Conservation (phyloP, 805 yeast genomes). For the Zygosaccharomyces siamensis region DNA sequence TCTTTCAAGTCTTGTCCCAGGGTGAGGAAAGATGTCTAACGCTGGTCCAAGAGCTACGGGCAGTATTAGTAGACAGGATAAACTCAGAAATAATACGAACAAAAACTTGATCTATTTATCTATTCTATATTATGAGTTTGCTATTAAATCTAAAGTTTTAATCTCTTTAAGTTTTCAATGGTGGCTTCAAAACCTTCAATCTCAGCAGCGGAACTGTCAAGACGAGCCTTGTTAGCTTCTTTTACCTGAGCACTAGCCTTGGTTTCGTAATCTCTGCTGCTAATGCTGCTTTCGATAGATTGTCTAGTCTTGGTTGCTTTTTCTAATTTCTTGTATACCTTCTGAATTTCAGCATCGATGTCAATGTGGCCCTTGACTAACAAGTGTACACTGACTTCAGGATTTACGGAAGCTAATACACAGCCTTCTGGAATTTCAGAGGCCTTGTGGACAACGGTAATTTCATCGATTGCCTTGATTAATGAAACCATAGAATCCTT, state of each 20-base stretch:
- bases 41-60: constrained; percentile 44
- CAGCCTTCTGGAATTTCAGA: constrained; percentile 81
- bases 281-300: constrained; percentile 64
- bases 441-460: constrained; percentile 53
- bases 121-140: not conserved
- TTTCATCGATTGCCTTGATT: constrained; percentile 82
- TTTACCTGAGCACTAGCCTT: constrained; percentile 83
- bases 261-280: constrained; percentile 69
- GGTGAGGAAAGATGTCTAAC: constrained; percentile 46
- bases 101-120: not conserved
- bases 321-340: constrained; percentile 71
- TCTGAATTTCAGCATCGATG: constrained; percentile 81
- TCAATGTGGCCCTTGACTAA: constrained; percentile 94
- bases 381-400: constrained; percentile 79
- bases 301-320: constrained; percentile 57
- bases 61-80: constrained; percentile 44
- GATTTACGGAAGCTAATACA: constrained; percentile 75
- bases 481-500: constrained; percentile 83
- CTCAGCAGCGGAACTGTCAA: constrained; percentile 75
- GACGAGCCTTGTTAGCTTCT: constrained; percentile 63
- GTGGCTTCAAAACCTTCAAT: constrained; percentile 86
- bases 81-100: constrained; percentile 13
- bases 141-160: constrained; percentile 39
- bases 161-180: constrained; percentile 74
- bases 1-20: constrained; percentile 48